A percentile compares a stretch with the other conserved stretches of the same genome.
These are phyloP conservation scores for Aspergillus terreus DNA, from an alignment of 2,329 filamentous ascomycete genomes.

Conservation along the genomic window DNA sequence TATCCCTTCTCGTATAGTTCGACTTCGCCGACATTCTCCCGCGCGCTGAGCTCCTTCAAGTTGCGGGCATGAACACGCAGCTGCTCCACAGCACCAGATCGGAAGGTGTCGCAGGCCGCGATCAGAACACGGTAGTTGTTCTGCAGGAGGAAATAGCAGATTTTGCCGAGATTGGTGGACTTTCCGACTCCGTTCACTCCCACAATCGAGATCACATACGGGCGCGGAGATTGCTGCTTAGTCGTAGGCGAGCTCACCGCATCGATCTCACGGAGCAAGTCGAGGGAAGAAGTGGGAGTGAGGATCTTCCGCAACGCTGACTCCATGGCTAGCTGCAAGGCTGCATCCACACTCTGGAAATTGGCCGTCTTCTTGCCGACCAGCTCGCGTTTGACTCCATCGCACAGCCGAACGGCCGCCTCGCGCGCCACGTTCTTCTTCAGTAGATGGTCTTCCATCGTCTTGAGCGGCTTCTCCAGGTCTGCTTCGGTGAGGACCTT, in stretches of 20 bases:
- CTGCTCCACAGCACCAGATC: constrained; percentile 94
- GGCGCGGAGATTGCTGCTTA: constrained; percentile 64
- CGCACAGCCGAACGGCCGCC: constrained; percentile 84
- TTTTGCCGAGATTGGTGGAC: constrained; percentile 95
- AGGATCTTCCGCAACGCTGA: constrained; percentile 91
- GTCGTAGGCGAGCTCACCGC: constrained; percentile 65
- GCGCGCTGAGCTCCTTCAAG: constrained; percentile 77
- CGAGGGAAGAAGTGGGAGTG: constrained; percentile 89
- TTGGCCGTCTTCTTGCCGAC: constrained; percentile 85
- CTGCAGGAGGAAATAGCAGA: constrained; percentile 95
- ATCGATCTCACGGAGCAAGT: constrained; percentile 90
- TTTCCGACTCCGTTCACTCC: constrained; percentile 98
- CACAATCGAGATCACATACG: constrained; percentile 97
- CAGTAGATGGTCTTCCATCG: constrained; percentile 91
- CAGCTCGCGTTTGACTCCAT: constrained; percentile 85
- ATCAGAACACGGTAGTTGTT: constrained; percentile 96
- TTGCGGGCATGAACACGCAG: constrained; percentile 93
- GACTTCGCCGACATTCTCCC: constrained; percentile 75
- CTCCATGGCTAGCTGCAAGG: constrained; percentile 83
- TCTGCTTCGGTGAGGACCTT: constrained; percentile 88
- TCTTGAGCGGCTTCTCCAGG: constrained; percentile 86
- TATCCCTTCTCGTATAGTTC: constrained; percentile 97
- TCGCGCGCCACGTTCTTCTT: constrained; percentile 96
- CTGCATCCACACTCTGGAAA: constrained; percentile 84
- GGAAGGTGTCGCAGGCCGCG: constrained; percentile 93